Percentiles rank a stretch among this genome's conserved stretches.
These are phyloP conservation scores for Poa pratensis DNA, from an alignment of 176 grass and related monocot species.

Conservation along the genomic window DNA sequence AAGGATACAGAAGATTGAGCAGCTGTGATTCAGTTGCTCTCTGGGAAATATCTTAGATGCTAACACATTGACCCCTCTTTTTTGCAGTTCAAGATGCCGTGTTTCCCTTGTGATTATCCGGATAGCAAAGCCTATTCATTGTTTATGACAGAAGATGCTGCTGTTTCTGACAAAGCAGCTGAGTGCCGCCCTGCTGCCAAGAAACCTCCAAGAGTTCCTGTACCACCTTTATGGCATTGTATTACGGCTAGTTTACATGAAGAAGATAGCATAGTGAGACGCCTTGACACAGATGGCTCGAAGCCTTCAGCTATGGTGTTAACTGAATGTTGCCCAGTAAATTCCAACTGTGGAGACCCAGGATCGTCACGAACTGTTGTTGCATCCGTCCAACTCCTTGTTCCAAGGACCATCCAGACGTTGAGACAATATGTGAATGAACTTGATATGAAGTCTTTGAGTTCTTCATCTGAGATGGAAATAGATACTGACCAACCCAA, in stretches of 20 bases:
- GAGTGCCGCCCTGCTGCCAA: slow-evolving; percentile 56
- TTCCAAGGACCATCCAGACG: slow-evolving; percentile 60
- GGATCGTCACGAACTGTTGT: slow-evolving; percentile 21
- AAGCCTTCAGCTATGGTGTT: slow-evolving; percentile 19
- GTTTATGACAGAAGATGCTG: slow-evolving; percentile 59
- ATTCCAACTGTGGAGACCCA: slow-evolving; percentile 34
- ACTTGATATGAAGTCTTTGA: slow-evolving; percentile 45
- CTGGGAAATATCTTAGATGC: slow-evolving; percentile 26
- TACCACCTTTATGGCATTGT: slow-evolving; percentile 70
- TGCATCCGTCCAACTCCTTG: slow-evolving; percentile 42
- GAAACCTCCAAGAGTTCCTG: slow-evolving; percentile 60
- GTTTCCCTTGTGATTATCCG: slow-evolving; percentile 94
- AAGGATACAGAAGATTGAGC: neutral
- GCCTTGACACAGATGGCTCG: slow-evolving; percentile 25
- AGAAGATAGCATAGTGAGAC: slow-evolving; percentile 41
- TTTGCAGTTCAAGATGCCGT: slow-evolving; percentile 68
- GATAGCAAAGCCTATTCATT: slow-evolving; percentile 70
- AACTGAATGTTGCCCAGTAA: slow-evolving; percentile 20
- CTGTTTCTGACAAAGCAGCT: slow-evolving; percentile 50
- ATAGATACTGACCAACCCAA: slow-evolving; percentile 26
- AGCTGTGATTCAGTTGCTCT: slow-evolving; percentile 6
- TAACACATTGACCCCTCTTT: slow-evolving; percentile 13
- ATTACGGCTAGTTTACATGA: slow-evolving; percentile 45
- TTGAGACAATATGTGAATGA: slow-evolving; percentile 58
- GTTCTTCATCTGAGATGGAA: slow-evolving; percentile 38